A percentile compares a stretch with the other conserved stretches of the same genome.
These are phyloP conservation scores for Trichosanthes truncata DNA, from an alignment of 306 rosid genomes.

Conservation along the genomic window DNA sequence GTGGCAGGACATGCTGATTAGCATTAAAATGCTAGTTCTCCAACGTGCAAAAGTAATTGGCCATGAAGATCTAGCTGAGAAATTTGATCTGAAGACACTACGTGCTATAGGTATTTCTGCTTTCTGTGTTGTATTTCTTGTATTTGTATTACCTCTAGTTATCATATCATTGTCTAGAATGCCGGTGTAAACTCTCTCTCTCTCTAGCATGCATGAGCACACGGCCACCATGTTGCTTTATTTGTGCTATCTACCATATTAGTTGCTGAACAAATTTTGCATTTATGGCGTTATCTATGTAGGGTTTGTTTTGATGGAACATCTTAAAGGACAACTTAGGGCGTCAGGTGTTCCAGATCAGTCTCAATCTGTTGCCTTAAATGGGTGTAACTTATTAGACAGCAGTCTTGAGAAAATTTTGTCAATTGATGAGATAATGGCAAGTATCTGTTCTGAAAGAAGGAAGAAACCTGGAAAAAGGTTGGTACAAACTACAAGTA, in stretches of 20 bases:
- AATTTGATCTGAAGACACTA: slow-evolving; percentile 53
- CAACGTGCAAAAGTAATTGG: slow-evolving; percentile 50
- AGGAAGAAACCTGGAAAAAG: slow-evolving; percentile 18
- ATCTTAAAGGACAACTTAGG: slow-evolving; percentile 36
- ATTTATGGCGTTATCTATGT: slow-evolving; percentile 12
- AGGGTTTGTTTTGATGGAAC: slow-evolving; percentile 59
- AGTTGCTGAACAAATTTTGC: neutral
- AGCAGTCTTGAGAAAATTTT: slow-evolving; percentile 20
- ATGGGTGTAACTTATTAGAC: slow-evolving; percentile 44
- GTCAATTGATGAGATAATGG: slow-evolving; percentile 40
- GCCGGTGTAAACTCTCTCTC: neutral
- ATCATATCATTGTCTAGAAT: neutral
- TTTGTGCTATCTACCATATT: neutral
- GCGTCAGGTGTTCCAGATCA: slow-evolving; percentile 21
- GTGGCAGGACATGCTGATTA: slow-evolving; percentile 57
- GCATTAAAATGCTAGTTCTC: slow-evolving; percentile 47
- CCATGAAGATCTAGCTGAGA: slow-evolving; percentile 30
- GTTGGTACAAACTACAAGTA: slow-evolving; percentile 18
- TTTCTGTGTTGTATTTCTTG: neutral
- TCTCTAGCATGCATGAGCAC: neutral
- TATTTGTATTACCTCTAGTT: neutral
- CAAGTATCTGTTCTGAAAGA: slow-evolving; percentile 28
- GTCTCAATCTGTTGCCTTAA: slow-evolving; percentile 18
- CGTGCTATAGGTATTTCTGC: slow-evolving; percentile 62
- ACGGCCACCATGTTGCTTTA: neutral